Percentiles rank a stretch among this genome's conserved stretches.
These are phyloP conservation scores for Nigrospora sphaerica DNA, from an alignment of 2,329 filamentous ascomycete genomes.

Conservation along the genomic window DNA sequence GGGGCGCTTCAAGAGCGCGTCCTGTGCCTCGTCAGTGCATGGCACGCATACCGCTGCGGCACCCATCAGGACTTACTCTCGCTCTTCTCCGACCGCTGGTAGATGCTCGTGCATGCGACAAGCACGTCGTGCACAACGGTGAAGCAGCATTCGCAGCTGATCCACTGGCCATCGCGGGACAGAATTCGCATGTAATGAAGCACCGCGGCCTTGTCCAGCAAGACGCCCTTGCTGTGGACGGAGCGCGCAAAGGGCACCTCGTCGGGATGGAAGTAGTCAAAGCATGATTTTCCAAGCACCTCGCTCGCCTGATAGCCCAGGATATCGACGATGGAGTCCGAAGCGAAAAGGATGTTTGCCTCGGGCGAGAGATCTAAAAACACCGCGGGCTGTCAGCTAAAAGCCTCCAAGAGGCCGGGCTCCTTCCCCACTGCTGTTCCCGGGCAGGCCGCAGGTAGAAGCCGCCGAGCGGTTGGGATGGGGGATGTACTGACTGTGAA, in stretches of 20 bases:
- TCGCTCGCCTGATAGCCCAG: slow-evolving; percentile 67
- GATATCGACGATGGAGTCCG: slow-evolving; percentile 72
- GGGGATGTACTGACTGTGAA: slow-evolving; percentile 63
- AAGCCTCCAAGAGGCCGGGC: no score
- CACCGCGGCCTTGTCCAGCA: slow-evolving; percentile 78
- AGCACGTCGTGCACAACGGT: slow-evolving; percentile 83
- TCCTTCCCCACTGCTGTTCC: no score
- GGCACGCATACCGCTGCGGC: slow-evolving; percentile 1
- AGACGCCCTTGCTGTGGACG: slow-evolving; percentile 65
- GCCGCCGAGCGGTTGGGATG: not conserved
- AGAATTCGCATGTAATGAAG: slow-evolving; percentile 71
- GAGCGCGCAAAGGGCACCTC: slow-evolving; percentile 69
- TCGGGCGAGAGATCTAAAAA: slow-evolving; percentile 62
- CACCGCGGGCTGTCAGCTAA: no score
- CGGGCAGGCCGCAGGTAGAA: slow-evolving; percentile 2
- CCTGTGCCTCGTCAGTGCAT: slow-evolving; percentile 36
- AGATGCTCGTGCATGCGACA: slow-evolving; percentile 77
- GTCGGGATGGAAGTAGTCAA: slow-evolving; percentile 80
- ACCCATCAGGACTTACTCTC: slow-evolving; percentile 52
- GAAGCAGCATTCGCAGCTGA: slow-evolving; percentile 83
- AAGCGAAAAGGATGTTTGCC: slow-evolving; percentile 75
- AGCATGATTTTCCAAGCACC: slow-evolving; percentile 68
- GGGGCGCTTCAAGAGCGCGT: slow-evolving; percentile 68
- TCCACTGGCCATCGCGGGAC: slow-evolving; percentile 62
- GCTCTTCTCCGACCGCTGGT: slow-evolving; percentile 60